Evolutionary conservation across 2,329 filamentous ascomycete species (phyloP).

Genomic region (Tolypocladium guangdongense): DNA sequence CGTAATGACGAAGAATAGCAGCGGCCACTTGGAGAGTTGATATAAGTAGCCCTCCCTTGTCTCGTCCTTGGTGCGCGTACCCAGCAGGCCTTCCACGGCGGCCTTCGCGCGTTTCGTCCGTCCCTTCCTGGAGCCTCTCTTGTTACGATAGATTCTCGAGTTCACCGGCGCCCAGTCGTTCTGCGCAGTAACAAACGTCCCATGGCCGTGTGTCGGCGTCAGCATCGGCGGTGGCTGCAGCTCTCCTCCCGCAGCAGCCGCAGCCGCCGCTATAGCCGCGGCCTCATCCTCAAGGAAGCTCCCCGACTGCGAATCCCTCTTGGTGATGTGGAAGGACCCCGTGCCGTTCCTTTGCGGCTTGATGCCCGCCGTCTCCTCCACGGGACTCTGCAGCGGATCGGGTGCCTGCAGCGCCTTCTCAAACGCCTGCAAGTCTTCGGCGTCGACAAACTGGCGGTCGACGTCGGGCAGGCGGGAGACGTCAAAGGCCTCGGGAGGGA

Average conservation of each 20-base stretch:
- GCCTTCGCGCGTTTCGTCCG: constrained; percentile 25
- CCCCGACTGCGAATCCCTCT: constrained; percentile 25
- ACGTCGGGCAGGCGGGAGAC: constrained; percentile 63
- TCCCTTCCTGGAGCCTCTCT: constrained; percentile 24
- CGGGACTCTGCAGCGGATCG: constrained; percentile 55
- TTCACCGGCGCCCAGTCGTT: constrained; percentile 94
- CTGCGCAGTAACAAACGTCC: constrained; percentile 70
- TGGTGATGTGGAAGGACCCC: constrained; percentile 30
- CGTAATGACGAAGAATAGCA: constrained; percentile 66
- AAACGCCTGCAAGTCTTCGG: constrained; percentile 67
- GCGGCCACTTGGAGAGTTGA: constrained; percentile 79
- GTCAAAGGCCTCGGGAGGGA: constrained; percentile 55
- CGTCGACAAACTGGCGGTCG: constrained; percentile 64
- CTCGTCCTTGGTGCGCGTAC: constrained; percentile 68
- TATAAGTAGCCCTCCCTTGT: constrained; percentile 92
- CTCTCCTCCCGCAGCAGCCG: constrained; percentile 28
- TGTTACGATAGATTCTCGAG: constrained; percentile 45
- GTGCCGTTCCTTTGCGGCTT: constrained; percentile 28
- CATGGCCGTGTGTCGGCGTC: constrained; percentile 17
- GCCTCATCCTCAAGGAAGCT: constrained; percentile 20
- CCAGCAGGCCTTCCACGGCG: constrained; percentile 28
- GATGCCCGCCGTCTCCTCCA: constrained; percentile 35
- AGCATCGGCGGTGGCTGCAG: constrained; percentile 11
- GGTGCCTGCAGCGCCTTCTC: constrained; percentile 72
- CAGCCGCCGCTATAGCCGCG: constrained; percentile 24